A percentile compares a stretch with the other conserved stretches of the same genome.
Evolutionary conservation across 2,329 filamentous ascomycete genomes (phyloP).

Genomic region (Fusarium zealandicum): DNA sequence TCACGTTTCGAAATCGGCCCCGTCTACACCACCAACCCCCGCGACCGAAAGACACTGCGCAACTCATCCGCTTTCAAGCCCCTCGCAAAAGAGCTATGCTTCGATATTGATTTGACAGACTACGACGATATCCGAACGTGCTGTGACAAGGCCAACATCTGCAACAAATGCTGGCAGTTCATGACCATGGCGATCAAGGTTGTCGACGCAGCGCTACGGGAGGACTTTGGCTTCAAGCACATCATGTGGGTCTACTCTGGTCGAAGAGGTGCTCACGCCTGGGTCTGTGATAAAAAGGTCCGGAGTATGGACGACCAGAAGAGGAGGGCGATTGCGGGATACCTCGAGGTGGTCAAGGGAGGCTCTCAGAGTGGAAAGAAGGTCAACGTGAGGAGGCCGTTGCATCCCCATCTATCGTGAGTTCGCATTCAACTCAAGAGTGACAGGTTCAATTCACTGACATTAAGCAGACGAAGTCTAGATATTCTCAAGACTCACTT

Average conservation of each 20-base stretch:
- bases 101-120: slow-evolving; percentile 99
- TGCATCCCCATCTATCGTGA: slow-evolving; percentile 87
- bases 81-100: slow-evolving; percentile 91
- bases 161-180: slow-evolving; percentile 93
- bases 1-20: slow-evolving; percentile 98
- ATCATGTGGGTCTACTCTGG: slow-evolving; percentile 99
- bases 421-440: slow-evolving; percentile 37
- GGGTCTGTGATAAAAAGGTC: slow-evolving; percentile 93
- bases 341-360: slow-evolving; percentile 88
- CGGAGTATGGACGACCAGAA: slow-evolving; percentile 85
- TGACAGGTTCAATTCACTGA: slow-evolving; percentile 22
- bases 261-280: slow-evolving; percentile 94
- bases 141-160: slow-evolving; percentile 93
- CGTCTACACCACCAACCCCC: slow-evolving; percentile 93
- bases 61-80: slow-evolving; percentile 85
- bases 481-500: slow-evolving; percentile 87
- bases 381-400: slow-evolving; percentile 81
- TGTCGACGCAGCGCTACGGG: slow-evolving; percentile 82
- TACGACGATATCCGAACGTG: slow-evolving; percentile 97
- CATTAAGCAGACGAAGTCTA: slow-evolving; percentile 71
- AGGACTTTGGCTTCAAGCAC: slow-evolving; percentile 96
- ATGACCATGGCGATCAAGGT: slow-evolving; percentile 98
- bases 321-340: slow-evolving; percentile 83
- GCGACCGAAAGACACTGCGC: slow-evolving; percentile 86
- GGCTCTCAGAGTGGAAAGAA: slow-evolving; percentile 86